Evolutionary conservation across 2,329 filamentous ascomycete genomes (phyloP), one percentile per base, ranked within the genome.

Genomic region (Talaromyces rugulosus): DNA sequence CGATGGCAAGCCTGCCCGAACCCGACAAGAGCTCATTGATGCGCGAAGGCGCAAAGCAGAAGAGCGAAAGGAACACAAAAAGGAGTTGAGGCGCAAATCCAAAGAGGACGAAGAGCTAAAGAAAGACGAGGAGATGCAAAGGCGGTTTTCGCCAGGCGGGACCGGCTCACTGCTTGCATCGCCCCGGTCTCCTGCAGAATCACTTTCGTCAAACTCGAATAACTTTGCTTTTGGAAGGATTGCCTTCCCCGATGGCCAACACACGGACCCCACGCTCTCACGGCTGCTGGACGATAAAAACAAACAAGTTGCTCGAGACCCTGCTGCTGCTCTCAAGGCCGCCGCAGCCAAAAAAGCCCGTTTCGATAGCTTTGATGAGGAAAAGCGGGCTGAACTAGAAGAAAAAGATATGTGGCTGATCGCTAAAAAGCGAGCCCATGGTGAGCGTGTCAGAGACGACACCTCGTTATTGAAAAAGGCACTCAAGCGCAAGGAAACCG

Each of bases 371-470:
- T 85, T 96, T 71, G 90, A 94, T 69, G 86, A 89, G 1, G 85
- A 87, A 67, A 96, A 96, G 79, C 89, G 90, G 61, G 88, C 88
- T 64, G 91, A 96, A 63, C 89, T 98, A 52, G 87, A 92, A 64
- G 91, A 97, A 77, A 98, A 98, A 81, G 94, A 99, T 70, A 82
- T 88, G 62, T 99, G 95, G 95, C 82, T 97, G 63, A 94, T 90
- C 55, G 95, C 95, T 2, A 89, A 94, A 77, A 91, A 92, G 77
- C 87, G 90, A 28, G 92, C 89, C 1, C 91, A 96, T 74, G 95
- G 95, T 56, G 93, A 96, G 72, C 90, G 91, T 73, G 89, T 97
- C 36, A 87, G 87, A 63, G 92, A 98, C 71, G 92, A 96, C 74
- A 91, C 92, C 65, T 87, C 85, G 53, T 79, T 96, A 61, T 83